Evolutionary conservation across 202 grass and related monocot genomes (phyloP).

Genomic region (Brachypodium distachyon): DNA sequence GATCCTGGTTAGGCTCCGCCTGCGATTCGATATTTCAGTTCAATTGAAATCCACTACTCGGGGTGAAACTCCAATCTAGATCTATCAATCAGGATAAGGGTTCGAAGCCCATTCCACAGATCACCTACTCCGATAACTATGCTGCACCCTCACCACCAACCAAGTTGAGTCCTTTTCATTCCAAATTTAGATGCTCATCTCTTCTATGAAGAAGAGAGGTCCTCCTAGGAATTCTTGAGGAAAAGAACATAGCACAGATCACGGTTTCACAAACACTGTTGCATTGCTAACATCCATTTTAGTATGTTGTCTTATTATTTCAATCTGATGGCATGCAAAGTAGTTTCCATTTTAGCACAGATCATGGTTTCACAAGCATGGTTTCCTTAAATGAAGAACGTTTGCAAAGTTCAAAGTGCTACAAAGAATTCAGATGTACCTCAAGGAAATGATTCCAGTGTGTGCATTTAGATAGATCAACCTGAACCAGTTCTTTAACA

Average conservation of each 20-base stretch:
- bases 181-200: not conserved
- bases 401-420: slow-evolving; percentile 13
- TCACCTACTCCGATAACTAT: no score
- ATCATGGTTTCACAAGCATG: no score
- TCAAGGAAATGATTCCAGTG: slow-evolving; percentile 74
- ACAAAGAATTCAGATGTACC: slow-evolving; percentile 32
- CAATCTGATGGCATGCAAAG: not conserved
- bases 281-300: not conserved
- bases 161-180: not conserved
- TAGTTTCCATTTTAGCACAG: no score
- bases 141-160: not conserved
- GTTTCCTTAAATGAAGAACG: not conserved
- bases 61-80: no score
- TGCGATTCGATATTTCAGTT: no score
- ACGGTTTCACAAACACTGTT: not conserved
- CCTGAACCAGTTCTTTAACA: slow-evolving; percentile 53
- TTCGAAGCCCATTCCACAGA: not conserved
- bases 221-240: not conserved
- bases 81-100: no score
- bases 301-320: not conserved
- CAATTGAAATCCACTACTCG: no score
- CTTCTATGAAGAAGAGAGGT: not conserved
- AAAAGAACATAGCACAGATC: not conserved
- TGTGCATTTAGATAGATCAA: slow-evolving; percentile 51
- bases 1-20: no score